phyloP scores from a whole-genome alignment of 2,329 filamentous ascomycete genomes.

The Geoglossum cookeanum region DNA sequence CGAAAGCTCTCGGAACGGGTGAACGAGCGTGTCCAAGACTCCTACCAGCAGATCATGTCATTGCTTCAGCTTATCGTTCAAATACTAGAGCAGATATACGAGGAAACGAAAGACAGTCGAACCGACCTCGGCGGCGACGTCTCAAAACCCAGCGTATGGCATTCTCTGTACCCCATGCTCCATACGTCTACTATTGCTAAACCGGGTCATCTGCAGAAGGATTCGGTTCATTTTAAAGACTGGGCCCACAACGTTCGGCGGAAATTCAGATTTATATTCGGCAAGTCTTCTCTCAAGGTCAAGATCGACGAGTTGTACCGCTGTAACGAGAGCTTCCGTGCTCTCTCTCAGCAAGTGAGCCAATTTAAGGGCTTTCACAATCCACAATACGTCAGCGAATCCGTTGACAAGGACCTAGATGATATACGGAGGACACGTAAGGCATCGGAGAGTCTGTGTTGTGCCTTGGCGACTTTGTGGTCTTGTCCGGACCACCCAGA shows the following conservation, averaged over 20 bases:
- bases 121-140: not conserved
- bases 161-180: not conserved
- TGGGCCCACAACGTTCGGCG: not conserved
- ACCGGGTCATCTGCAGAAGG: not conserved
- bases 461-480: not conserved
- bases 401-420: not conserved
- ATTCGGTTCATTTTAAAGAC: not conserved
- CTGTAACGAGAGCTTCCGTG: not conserved
- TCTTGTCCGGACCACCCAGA: not conserved
- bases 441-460: not conserved
- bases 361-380: not conserved
- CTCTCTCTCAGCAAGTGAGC: not conserved
- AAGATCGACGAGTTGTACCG: not conserved
- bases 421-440: not conserved
- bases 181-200: not conserved
- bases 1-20: not conserved
- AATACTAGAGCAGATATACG: not conserved
- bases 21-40: too few relatives aligned
- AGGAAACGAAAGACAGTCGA: not conserved
- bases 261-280: not conserved
- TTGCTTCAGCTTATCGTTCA: not conserved
- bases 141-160: not conserved
- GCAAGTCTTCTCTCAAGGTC: not conserved
- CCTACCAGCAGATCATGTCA: not conserved
- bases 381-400: too few relatives aligned